Base-by-base conservation (phyloP, 495 filamentous ascomycete genomes). In the Tuber calosporum region DNA sequence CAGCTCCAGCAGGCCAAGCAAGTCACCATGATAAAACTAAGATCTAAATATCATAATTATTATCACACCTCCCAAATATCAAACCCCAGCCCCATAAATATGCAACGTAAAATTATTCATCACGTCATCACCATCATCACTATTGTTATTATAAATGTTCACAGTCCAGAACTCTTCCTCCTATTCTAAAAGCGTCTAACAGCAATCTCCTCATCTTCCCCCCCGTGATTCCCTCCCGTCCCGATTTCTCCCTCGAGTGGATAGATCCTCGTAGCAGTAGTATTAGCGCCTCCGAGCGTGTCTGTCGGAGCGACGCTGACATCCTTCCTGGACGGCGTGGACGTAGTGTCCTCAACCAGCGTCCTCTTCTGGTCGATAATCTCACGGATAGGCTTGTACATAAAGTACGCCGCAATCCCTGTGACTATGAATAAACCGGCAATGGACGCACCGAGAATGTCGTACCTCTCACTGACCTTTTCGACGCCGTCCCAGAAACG, bases 401-500 rank as follows among this genome's bases (percentile, higher is more conserved):
- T 75, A 0, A 93, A 6, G 0, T 95, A 88, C 69, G 91, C 92
- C 5, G 90, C 80, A 0, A 86, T 81, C 0, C 94, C 94, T 62
- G 91, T 89, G 0, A 96, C 77, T 11, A 97, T 81, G 77, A 98
- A 98, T 0, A 90, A 85, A 4, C 89, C 92, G 76, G 92, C 96
- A 30, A 98, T 97, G 11, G 84, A 85, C 15, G 91, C 94, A 48
- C 93, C 94, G 62, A 97, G 90, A 67, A 93, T 87, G 82, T 97
- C 93, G 78, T 91, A 97, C 81, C 92, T 87, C 74, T 97, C 92
- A 0, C 91, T 88, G 8, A 90, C 89, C 17, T 84, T 87, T 68
- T 86, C 84, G 0, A 97, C 90, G 4, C 93, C 93, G 69, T 94
- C 90, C 94, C 94, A 97, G 82, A 97, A 97, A 34, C 78, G 83